These are phyloP conservation scores for Aquilaria agallochum DNA, from an alignment of 441 rosid genomes.

Conservation along the genomic window DNA sequence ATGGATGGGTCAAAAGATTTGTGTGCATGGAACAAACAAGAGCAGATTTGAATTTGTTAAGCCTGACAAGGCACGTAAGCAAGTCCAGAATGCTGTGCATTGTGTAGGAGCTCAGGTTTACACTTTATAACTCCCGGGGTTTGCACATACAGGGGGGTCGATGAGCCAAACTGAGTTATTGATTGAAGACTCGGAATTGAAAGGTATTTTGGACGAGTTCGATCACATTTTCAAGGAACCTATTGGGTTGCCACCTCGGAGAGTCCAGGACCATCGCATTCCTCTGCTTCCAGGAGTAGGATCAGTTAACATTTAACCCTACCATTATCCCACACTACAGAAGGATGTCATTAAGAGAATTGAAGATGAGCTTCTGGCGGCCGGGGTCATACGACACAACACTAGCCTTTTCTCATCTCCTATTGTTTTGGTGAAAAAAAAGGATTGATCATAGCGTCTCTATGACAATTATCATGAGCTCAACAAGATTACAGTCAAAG, in stretches of 20 bases:
- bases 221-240: neutral
- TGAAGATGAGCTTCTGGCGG: neutral
- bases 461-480: neutral
- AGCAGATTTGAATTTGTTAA: too few relatives aligned
- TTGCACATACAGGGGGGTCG: too few relatives aligned
- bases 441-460: neutral
- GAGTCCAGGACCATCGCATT: neutral
- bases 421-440: neutral
- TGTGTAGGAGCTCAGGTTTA: too few relatives aligned
- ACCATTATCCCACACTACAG: neutral
- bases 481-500: too few relatives aligned
- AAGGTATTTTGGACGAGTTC: too few relatives aligned
- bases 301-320: neutral
- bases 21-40: too few relatives aligned
- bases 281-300: neutral
- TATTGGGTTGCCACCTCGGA: neutral
- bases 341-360: neutral
- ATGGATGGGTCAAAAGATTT: neutral
- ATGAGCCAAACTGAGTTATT: too few relatives aligned
- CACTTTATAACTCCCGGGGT: too few relatives aligned
- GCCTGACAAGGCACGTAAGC: too few relatives aligned
- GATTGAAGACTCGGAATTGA: too few relatives aligned
- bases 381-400: neutral
- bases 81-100: too few relatives aligned
- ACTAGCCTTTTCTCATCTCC: neutral